These are phyloP conservation scores for Talaromyces sp. DNA, from an alignment of 2,329 filamentous ascomycete species.

Conservation along the genomic window DNA sequence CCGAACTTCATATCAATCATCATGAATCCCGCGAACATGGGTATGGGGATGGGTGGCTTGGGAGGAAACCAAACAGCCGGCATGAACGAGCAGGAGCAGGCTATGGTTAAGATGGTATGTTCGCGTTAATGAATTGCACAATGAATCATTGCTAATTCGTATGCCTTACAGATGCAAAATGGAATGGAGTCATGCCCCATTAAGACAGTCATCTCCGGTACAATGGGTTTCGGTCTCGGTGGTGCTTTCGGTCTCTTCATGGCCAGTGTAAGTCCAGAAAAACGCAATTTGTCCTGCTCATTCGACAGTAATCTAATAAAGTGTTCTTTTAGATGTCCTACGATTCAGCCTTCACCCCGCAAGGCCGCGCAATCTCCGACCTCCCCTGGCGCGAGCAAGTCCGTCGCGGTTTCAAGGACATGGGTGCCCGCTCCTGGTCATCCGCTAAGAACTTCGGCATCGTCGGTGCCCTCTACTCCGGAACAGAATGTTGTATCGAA, in stretches of 20 bases:
- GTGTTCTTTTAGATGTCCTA: constrained; percentile 78
- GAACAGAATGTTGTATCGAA: constrained; percentile 95
- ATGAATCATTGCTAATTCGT: too few species aligned
- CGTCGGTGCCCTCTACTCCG: constrained; percentile 86
- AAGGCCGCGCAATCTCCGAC: constrained; percentile 57
- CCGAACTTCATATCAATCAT: constrained; percentile 5
- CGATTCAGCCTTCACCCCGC: constrained; percentile 78
- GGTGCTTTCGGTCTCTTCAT: constrained; percentile 97
- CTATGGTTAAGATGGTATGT: constrained; percentile 51
- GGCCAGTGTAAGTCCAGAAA: constrained; percentile 73
- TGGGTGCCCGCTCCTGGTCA: constrained; percentile 80
- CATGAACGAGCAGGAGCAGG: constrained; percentile 51
- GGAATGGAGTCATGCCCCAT: constrained; percentile 90
- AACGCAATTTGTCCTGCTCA: neutral
- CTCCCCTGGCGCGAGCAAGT: constrained; percentile 86
- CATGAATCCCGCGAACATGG: constrained; percentile 43
- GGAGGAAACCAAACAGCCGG: constrained; percentile 37
- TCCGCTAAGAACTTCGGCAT: constrained; percentile 94
- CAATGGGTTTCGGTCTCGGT: constrained; percentile 91
- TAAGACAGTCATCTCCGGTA: constrained; percentile 86
- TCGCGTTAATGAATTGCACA: too few species aligned
- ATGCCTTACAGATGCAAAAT: constrained; percentile 73
- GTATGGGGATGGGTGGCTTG: constrained; percentile 16
- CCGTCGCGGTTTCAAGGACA: constrained; percentile 85
- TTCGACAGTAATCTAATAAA: neutral